Conservation (phyloP, 129 eudicot genomes). For the Apium graveolens region DNA sequence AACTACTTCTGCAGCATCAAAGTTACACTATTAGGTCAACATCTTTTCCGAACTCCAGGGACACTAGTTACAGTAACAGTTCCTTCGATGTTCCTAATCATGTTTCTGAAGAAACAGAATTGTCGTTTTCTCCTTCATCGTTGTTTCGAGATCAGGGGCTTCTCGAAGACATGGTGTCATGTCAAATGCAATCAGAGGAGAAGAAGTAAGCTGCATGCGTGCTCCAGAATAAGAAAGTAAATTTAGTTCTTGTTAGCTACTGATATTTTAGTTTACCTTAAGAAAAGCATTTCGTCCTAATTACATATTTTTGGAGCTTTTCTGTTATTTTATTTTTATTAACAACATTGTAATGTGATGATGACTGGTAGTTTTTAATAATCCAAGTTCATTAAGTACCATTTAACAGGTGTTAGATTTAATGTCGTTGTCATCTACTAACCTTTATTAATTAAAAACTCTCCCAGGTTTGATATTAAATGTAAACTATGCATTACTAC, state of each 20-base stretch:
- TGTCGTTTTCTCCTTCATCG: conserved; percentile 32
- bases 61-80: conserved; percentile 21
- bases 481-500: too few species aligned
- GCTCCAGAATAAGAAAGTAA: background rate
- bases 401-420: too few species aligned
- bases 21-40: conserved; percentile 18
- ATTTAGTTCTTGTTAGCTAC: background rate
- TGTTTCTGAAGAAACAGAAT: conserved; percentile 29
- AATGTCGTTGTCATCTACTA: too few species aligned
- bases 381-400: too few species aligned
- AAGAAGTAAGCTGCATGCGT: conserved; percentile 19
- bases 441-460: too few species aligned
- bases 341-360: too few species aligned
- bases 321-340: too few species aligned
- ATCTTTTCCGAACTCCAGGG: conserved; percentile 28
- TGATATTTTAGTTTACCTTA: background rate
- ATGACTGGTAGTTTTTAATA: too few species aligned
- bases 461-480: too few species aligned
- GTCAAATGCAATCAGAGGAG: conserved; percentile 45
- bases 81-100: too few species aligned
- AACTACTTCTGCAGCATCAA: conserved; percentile 10
- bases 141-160: conserved; percentile 68
- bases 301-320: background rate
- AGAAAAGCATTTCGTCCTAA: background rate
- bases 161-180: conserved; percentile 72